Evolutionary conservation across 1,284 basidiomycete species (phyloP).

Genomic region (Quambalaria eucalypti): DNA sequence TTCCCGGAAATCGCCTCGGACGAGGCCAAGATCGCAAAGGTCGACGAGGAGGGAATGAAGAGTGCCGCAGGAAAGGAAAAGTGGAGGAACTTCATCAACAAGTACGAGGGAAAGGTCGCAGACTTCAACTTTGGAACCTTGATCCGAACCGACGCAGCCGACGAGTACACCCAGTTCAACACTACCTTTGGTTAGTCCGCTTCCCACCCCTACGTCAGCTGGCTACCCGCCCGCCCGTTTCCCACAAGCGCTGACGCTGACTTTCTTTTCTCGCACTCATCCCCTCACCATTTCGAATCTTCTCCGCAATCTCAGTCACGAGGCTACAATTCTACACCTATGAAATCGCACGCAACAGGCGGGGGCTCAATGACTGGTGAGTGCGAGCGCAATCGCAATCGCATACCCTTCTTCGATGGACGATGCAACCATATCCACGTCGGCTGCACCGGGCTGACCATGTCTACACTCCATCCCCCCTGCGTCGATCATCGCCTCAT

Average conservation of each 20-base stretch:
- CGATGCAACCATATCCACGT: too few relatives aligned
- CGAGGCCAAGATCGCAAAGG: slow-evolving; percentile 52
- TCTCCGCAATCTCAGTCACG: slow-evolving; percentile 35
- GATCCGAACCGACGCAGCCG: slow-evolving; percentile 68
- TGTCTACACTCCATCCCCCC: not conserved
- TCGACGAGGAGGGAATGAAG: slow-evolving; percentile 95
- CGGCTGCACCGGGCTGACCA: too few relatives aligned
- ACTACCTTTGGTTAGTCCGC: slow-evolving; percentile 73
- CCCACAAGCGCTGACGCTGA: not conserved
- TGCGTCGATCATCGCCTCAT: not conserved
- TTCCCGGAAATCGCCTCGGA: slow-evolving; percentile 65
- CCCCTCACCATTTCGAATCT: slow-evolving; percentile 8
- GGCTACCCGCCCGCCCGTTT: not conserved
- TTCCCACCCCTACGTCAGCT: not conserved
- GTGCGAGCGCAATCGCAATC: not conserved
- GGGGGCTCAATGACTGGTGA: slow-evolving; percentile 83
- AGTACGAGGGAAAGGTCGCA: slow-evolving; percentile 63
- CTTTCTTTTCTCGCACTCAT: not conserved
- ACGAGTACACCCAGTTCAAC: slow-evolving; percentile 84
- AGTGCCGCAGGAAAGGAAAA: slow-evolving; percentile 75
- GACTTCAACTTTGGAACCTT: slow-evolving; percentile 97
- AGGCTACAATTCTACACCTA: slow-evolving; percentile 76
- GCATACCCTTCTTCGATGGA: not conserved
- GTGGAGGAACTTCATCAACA: slow-evolving; percentile 82
- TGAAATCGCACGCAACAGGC: slow-evolving; percentile 86